Evolutionary conservation across 345 rosid species (phyloP), one percentile per base, ranked within the genome.

Genomic region (Salix koriyanagi): DNA sequence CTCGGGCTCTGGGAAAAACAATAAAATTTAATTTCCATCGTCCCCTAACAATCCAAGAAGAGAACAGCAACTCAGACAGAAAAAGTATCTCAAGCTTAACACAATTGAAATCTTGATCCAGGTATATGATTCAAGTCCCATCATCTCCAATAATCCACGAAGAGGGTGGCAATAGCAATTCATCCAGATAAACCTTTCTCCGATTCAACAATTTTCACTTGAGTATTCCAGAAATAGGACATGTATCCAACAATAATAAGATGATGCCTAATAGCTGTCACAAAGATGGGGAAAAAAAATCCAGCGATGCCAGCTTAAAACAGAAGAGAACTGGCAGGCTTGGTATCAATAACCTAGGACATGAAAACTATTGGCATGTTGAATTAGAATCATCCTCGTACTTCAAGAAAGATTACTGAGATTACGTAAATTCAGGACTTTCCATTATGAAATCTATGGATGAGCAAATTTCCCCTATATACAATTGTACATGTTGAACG

Each of bases 351-450:
- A 41, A 9, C 54, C 28, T 41, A 23, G n/a, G 25, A 23, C 19
- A 68, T 68, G 15, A 23, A n/a, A 42, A 69, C 18, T 39, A 58
- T 79, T n/a, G 61, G 28, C 60, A 76, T 64, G 42, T 44, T 72
- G 28, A 32, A 48, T 60, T 23, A 69, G 6, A 54, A 52, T 12
- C 23, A 56, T 79, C 30, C 23, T 26, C 42, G 34, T 34, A 25
- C 26, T 54, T 65, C 41, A 41, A 61, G 50, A 60, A 44, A 50
- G 21, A 61, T 13, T 26, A 28, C 8, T 37, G 48, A 44, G 34
- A 64, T 73, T 73, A 64, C 30, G 41, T n/a, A 52, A 71, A 30
- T 41, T 73, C 11, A 23, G 3, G n/a, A 67, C 23, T 52, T 48
- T 67, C 48, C 34, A 66, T 46, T 54, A 37, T 34, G 74, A 23